A percentile compares a stretch with the other conserved stretches of the same genome.
Evolutionary conservation across 2,329 filamentous ascomycete genomes (phyloP).

Genomic region (Hortaea werneckii): DNA sequence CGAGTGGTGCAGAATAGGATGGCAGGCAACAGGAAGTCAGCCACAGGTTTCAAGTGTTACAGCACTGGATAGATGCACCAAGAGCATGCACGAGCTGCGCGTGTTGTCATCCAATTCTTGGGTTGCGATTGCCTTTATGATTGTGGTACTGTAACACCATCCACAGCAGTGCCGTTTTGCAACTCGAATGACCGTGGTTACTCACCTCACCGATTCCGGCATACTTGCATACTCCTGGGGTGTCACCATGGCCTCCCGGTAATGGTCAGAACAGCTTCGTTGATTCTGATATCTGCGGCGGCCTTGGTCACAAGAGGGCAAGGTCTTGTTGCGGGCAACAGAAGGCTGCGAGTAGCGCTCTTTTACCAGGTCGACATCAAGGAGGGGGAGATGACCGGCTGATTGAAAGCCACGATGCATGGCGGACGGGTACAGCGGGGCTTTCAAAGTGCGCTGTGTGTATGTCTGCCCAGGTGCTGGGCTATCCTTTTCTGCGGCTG

Average conservation of each 20-base stretch:
- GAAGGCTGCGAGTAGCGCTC: constrained; percentile 1
- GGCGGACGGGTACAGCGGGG: neutral
- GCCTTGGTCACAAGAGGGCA: neutral
- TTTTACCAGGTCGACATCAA: neutral
- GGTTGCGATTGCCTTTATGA: constrained; percentile 2
- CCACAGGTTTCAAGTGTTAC: neutral
- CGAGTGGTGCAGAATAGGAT: neutral
- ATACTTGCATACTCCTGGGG: constrained; percentile 33
- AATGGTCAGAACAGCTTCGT: constrained; percentile 4
- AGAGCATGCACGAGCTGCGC: neutral
- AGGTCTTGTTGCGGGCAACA: neutral
- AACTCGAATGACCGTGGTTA: constrained; percentile 6
- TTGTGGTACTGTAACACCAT: constrained; percentile 9
- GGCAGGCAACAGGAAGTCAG: neutral
- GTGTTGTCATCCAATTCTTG: neutral
- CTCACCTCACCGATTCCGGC: constrained; percentile 35
- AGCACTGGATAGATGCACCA: constrained; percentile 2
- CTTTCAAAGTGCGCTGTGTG: too few species aligned
- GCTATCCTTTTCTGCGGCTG: too few species aligned
- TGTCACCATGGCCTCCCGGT: constrained; percentile 13
- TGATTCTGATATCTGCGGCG: constrained; percentile 1
- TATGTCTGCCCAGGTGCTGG: too few species aligned
- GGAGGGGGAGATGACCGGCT: neutral
- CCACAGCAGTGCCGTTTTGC: neutral
- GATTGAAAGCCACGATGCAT: constrained; percentile 1